A percentile compares a stretch with the other conserved stretches of the same genome.
These are phyloP conservation scores for Nakaseomyces uthaithaninus DNA, from an alignment of 1,139 yeast species.

Conservation along the genomic window DNA sequence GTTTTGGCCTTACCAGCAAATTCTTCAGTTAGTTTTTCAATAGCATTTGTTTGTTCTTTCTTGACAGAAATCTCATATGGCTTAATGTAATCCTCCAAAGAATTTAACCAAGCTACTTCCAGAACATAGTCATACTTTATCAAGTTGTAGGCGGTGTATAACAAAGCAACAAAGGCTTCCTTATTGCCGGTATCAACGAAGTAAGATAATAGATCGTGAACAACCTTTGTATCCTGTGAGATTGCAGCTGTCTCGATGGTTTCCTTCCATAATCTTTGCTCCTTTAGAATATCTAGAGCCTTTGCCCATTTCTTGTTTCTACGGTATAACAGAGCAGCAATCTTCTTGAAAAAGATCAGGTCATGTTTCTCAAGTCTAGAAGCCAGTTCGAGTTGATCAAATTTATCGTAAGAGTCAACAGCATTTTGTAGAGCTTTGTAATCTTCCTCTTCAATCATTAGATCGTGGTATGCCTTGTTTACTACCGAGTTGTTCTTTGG, in stretches of 20 bases:
- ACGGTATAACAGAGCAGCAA: conserved; percentile 88
- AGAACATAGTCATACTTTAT: conserved; percentile 75
- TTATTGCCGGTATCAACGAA: conserved; percentile 96
- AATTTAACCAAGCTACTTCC: conserved; percentile 87
- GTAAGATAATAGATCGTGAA: conserved; percentile 81
- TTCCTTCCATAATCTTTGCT: conserved; percentile 91
- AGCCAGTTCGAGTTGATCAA: conserved; percentile 87
- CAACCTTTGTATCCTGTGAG: conserved; percentile 70
- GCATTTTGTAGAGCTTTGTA: conserved; percentile 81
- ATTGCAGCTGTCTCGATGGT: conserved; percentile 88
- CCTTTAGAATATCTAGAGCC: conserved; percentile 79
- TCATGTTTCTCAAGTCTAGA: conserved; percentile 88
- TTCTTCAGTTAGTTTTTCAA: conserved; percentile 60
- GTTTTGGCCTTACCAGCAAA: conserved; percentile 48
- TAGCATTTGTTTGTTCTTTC: conserved; percentile 64
- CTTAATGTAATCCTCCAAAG: conserved; percentile 71
- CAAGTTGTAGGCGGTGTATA: conserved; percentile 78
- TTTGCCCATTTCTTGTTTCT: conserved; percentile 90
- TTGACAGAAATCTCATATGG: conserved; percentile 83
- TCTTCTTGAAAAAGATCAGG: conserved; percentile 85
- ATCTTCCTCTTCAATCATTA: conserved; percentile 94
- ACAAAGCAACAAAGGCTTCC: conserved; percentile 87
- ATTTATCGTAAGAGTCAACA: conserved; percentile 84
- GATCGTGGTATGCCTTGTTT: conserved; percentile 89
- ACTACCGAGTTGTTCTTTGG: conserved; percentile 86